Conservation (phyloP, 345 rosid species). For the Geranium rotundifolium region DNA sequence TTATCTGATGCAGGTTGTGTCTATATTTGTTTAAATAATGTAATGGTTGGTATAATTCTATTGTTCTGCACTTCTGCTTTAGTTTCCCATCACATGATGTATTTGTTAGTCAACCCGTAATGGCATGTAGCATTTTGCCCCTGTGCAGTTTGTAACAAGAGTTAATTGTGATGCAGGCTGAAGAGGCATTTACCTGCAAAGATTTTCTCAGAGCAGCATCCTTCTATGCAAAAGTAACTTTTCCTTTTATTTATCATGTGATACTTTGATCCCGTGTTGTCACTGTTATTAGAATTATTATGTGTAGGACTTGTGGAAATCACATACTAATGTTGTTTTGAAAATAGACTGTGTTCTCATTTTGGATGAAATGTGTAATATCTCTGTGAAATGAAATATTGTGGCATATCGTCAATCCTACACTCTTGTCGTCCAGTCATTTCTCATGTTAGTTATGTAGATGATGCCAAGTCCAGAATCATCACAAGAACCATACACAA, state of each 20-base stretch:
- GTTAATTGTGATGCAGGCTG: slow-evolving; percentile 64
- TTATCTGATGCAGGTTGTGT: slow-evolving; percentile 79
- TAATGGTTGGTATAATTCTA: slow-evolving; percentile 2
- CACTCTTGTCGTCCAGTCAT: too few relatives aligned
- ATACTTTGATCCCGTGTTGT: not conserved
- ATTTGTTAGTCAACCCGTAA: not conserved
- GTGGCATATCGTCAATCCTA: too few relatives aligned
- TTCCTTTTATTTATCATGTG: slow-evolving; percentile 8
- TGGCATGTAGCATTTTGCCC: not conserved
- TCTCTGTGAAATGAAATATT: not conserved
- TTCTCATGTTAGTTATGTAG: too few relatives aligned
- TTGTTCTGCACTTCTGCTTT: slow-evolving; percentile 8
- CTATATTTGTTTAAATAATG: slow-evolving; percentile 27
- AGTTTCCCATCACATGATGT: slow-evolving; percentile 2
- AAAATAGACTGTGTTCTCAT: not conserved
- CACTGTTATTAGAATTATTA: not conserved
- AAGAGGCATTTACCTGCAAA: slow-evolving; percentile 68
- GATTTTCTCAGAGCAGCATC: slow-evolving; percentile 93
- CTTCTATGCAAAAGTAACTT: slow-evolving; percentile 79
- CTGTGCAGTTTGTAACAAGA: slow-evolving; percentile 13
- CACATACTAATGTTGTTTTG: not conserved
- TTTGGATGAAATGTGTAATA: not conserved
- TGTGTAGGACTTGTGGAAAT: not conserved
- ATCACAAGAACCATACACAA: too few relatives aligned
- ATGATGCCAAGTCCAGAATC: too few relatives aligned